A percentile compares a stretch with the other conserved stretches of the same genome.
Conservation (phyloP, 176 grass and related monocot species). For the Sorghum bicolor region DNA sequence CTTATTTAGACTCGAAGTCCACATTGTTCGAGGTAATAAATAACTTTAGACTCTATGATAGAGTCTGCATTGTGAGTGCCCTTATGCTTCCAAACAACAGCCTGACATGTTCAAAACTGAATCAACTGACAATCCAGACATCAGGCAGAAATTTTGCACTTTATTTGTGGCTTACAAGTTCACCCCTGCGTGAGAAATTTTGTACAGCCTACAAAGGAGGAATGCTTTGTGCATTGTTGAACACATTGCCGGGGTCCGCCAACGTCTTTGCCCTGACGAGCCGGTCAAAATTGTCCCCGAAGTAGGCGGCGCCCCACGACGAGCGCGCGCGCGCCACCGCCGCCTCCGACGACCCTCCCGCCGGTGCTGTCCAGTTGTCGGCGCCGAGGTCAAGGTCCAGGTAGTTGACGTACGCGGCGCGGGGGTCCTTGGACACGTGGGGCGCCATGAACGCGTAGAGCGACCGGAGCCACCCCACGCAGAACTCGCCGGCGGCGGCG, state of each 20-base stretch:
- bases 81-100: too few species aligned
- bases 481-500: background rate
- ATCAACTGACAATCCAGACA: background rate
- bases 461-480: conserved; percentile 42
- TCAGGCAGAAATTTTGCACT: background rate
- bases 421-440: conserved; percentile 35
- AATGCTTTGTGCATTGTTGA: conserved; percentile 67
- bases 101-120: background rate
- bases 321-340: background rate
- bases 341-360: background rate
- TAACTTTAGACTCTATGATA: too few species aligned
- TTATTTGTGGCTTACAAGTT: background rate
- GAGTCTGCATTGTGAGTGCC: too few species aligned
- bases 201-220: conserved; percentile 18
- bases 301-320: background rate
- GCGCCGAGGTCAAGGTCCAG: conserved; percentile 57
- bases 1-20: too few species aligned
- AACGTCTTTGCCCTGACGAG: conserved; percentile 48
- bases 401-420: conserved; percentile 68
- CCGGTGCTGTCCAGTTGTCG: conserved; percentile 10
- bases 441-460: conserved; percentile 46
- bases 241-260: conserved; percentile 52
- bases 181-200: background rate
- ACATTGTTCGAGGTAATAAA: too few species aligned
- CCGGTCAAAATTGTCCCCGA: conserved; percentile 35